Evolutionary conservation across 140 eudicot genomes (phyloP), one percentile per base, ranked within the genome.

Genomic region (Bidens hawaiensis): DNA sequence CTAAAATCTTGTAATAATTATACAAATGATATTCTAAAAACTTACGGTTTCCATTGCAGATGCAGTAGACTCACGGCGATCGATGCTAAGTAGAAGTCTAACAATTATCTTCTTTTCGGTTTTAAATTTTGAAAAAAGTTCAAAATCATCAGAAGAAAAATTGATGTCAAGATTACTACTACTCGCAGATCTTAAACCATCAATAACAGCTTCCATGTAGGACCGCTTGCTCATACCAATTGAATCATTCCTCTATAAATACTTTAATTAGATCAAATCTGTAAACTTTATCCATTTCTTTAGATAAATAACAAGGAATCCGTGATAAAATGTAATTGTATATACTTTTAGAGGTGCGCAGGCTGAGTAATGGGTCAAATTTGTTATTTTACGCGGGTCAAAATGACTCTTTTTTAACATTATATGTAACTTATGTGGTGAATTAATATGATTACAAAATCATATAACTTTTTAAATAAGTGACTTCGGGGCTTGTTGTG

Each of bases 1-100:
- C n/a, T 10, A 41, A 31, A 17, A 33, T 6, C 1, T 18, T 68
- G 67, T 57, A 58, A 31, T 19, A 15, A 14, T 22, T 48, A n/a
- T 28, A 10, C 17, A 49, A 42, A 19, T 16, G 22, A 42, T 50
- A 54, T 68, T 18, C 22, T 5, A 6, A 74, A 80, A 79, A 74
- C 88, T 57, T 87, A 91, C 96, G 33, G 99, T 91, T 78, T 91
- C 99, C 82, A 87, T 87, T 56, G 99, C 96, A 80, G 96, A 67
- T 62, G 69, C 89, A 41, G 95, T 74, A 45, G 87, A 76, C 74
- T 88, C 95, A 64, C 95, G 93, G 6, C 96, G 86, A 74, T 91
- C 99, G 43, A 91, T 91, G 76, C 96, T 87, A 40, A 87, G 95
- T 57, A 91, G 81, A 69, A 91, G 83, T 72, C 95, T 82, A 67